phyloP scores from a whole-genome alignment of 768 basidiomycete genomes.

The Suillus lakei region DNA sequence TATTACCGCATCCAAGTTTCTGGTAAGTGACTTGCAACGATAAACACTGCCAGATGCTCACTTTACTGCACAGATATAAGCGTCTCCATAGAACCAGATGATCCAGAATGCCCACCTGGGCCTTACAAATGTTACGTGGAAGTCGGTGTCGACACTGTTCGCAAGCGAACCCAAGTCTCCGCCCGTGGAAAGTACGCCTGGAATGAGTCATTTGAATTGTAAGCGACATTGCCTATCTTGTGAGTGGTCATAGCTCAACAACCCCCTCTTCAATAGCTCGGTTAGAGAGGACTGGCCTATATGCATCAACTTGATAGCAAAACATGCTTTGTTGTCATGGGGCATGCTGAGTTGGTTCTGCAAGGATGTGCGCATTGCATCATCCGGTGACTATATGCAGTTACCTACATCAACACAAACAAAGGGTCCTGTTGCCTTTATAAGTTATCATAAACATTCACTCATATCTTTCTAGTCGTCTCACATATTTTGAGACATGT shows the following conservation, averaged over 20 bases:
- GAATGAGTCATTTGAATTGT: constrained; percentile 8
- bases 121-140: constrained; percentile 6
- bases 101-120: not conserved
- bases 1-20: not conserved
- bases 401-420: constrained; percentile 4
- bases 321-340: not conserved
- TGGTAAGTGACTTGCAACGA: not conserved
- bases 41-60: not conserved
- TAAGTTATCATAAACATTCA: not conserved
- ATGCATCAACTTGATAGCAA: constrained; percentile 3
- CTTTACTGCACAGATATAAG: not conserved
- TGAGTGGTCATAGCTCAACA: not conserved
- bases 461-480: not conserved
- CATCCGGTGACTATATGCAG: constrained; percentile 1
- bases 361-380: constrained; percentile 8
- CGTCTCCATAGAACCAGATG: not conserved
- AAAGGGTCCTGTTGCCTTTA: not conserved
- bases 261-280: not conserved
- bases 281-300: constrained; percentile 7
- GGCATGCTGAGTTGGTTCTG: not conserved
- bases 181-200: not conserved
- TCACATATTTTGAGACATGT: not conserved
- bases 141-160: not conserved
- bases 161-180: constrained; percentile 1
- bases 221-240: not conserved